A percentile compares a stretch with the other conserved stretches of the same genome.
Conservation (phyloP, 208 protist genomes). For the Zelonia costaricensis region DNA sequence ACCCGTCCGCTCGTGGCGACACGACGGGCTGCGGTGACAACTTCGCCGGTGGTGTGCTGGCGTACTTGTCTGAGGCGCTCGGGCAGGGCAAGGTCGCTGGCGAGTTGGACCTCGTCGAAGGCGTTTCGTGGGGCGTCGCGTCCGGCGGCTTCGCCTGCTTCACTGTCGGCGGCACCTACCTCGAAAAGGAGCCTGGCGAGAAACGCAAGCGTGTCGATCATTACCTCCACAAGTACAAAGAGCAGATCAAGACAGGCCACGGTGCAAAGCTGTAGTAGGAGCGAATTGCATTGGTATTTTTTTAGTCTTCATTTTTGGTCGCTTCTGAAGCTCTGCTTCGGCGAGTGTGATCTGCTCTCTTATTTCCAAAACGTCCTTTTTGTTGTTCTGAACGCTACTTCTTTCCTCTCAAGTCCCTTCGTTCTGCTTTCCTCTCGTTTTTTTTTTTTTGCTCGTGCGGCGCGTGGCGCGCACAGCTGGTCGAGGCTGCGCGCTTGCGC, state of each 20-base stretch:
- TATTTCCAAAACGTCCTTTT: neutral
- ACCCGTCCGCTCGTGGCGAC: conserved; percentile 19
- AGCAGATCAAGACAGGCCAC: conserved; percentile 11
- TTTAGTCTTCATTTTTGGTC: neutral
- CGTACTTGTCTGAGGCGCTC: conserved; percentile 14
- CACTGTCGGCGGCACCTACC: conserved; percentile 25
- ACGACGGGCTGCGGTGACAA: conserved; percentile 34
- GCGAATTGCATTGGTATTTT: neutral
- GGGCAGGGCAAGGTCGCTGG: conserved; percentile 9
- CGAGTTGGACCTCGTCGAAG: conserved; percentile 25
- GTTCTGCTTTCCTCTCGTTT: neutral
- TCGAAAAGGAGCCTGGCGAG: conserved; percentile 34
- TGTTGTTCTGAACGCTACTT: neutral
- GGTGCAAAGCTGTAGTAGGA: conserved; percentile 11
- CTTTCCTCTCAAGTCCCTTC: neutral
- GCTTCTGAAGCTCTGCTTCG: no score
- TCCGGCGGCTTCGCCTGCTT: conserved; percentile 30
- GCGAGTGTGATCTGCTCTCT: no score
- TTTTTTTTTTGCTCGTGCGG: neutral
- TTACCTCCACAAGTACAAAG: conserved; percentile 22
- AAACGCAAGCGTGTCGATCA: conserved; percentile 23
- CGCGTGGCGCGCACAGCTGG: no score
- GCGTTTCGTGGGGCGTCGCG: conserved; percentile 21
- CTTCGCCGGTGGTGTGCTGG: conserved; percentile 28
- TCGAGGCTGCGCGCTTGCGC: no score